Evolutionary conservation across 768 basidiomycete genomes (phyloP).

Genomic region (Leucosporidium yakuticum): DNA sequence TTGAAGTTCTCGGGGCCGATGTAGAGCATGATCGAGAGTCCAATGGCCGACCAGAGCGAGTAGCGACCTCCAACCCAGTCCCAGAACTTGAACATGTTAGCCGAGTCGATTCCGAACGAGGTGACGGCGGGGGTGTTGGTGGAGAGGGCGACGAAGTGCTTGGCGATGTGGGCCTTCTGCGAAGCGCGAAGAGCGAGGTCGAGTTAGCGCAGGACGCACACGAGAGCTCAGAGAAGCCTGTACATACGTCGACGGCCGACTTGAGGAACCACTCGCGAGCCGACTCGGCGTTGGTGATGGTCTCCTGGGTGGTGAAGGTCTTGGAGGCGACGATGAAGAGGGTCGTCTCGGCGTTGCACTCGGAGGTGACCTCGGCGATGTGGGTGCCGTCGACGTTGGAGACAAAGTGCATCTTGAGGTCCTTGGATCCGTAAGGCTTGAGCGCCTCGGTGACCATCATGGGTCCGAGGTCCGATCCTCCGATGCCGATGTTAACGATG

Average conservation of each 20-base stretch:
- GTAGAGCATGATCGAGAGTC: slow-evolving; percentile 83
- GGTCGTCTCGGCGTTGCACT: slow-evolving; percentile 83
- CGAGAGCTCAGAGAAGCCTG: background rate
- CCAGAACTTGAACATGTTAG: slow-evolving; percentile 99
- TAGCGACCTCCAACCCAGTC: slow-evolving; percentile 99
- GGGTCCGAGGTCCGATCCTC: slow-evolving; percentile 93
- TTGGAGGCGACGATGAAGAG: slow-evolving; percentile 98
- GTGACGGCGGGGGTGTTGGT: slow-evolving; percentile 93
- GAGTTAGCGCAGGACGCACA: background rate
- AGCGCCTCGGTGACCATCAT: slow-evolving; percentile 99
- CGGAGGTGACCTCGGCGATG: slow-evolving; percentile 73
- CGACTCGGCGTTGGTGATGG: slow-evolving; percentile 94
- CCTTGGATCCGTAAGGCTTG: slow-evolving; percentile 84
- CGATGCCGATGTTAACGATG: slow-evolving; percentile 98
- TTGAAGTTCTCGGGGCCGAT: slow-evolving; percentile 95
- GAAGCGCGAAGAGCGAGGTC: background rate
- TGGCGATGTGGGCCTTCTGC: slow-evolving; percentile 78
- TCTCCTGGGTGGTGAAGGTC: slow-evolving; percentile 99
- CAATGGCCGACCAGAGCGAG: slow-evolving; percentile 97
- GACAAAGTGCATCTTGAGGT: slow-evolving; percentile 79
- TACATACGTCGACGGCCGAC: slow-evolving; percentile 61
- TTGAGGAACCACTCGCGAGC: slow-evolving; percentile 91
- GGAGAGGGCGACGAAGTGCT: slow-evolving; percentile 97
- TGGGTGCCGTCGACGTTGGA: slow-evolving; percentile 99
- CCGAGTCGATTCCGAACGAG: slow-evolving; percentile 78